Evolutionary conservation across 768 basidiomycete genomes (phyloP).

Genomic region (Baorangia bicolor): DNA sequence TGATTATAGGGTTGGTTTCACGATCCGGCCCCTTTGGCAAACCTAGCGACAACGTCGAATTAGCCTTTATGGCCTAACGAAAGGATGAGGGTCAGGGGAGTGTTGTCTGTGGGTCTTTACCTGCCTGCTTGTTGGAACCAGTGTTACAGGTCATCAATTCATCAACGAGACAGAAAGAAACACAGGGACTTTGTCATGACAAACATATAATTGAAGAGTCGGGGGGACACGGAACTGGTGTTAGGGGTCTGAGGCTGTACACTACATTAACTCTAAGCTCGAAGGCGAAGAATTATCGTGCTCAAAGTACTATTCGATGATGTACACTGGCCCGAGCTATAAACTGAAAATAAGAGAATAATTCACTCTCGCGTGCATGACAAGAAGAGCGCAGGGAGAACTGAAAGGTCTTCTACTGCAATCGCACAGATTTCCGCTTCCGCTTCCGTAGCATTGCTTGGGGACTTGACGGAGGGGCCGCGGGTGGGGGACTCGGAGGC

Average conservation of each 20-base stretch:
- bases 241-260: slow-evolving; percentile 12
- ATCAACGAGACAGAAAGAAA: not conserved
- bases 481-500: not conserved
- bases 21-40: not conserved
- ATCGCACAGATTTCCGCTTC: slow-evolving; percentile 22
- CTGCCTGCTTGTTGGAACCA: not conserved
- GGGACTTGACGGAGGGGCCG: not conserved
- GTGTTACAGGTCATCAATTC: not conserved
- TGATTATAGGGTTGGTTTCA: not conserved
- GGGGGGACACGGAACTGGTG: not conserved
- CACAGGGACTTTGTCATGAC: not conserved
- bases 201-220: not conserved
- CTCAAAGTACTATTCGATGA: not conserved
- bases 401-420: slow-evolving; percentile 15
- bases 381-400: not conserved
- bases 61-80: slow-evolving; percentile 1
- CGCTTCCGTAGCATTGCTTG: slow-evolving; percentile 22
- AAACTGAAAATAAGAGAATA: not conserved
- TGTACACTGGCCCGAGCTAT: not conserved
- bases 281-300: no score
- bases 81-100: not conserved
- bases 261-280: no score
- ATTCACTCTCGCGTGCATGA: not conserved
- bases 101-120: not conserved
- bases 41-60: slow-evolving; percentile 9